phyloP scores from a whole-genome alignment of 306 rosid genomes.

The Prinsepia uniflora region DNA sequence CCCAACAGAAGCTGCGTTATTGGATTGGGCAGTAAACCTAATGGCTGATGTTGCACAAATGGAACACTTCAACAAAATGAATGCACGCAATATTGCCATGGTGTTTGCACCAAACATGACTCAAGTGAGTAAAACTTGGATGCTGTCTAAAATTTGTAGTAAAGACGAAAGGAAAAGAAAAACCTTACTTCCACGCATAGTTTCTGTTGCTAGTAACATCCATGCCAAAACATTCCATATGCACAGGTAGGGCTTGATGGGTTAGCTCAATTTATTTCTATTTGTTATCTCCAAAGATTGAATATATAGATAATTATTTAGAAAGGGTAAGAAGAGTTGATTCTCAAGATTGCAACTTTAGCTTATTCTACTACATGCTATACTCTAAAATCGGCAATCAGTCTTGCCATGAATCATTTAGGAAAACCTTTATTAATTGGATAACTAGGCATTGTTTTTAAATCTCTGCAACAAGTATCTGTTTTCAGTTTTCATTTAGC shows the following conservation, averaged over 20 bases:
- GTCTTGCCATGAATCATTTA: neutral
- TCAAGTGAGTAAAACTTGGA: slow-evolving; percentile 57
- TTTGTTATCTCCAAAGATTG: neutral
- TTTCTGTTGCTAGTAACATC: neutral
- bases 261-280: neutral
- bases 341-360: neutral
- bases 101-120: slow-evolving; percentile 99
- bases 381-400: neutral
- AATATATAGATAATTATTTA: neutral
- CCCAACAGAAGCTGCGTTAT: slow-evolving; percentile 77
- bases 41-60: slow-evolving; percentile 96
- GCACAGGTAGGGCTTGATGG: neutral
- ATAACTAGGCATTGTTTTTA: neutral
- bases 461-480: neutral
- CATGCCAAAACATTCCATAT: neutral
- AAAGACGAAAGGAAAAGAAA: neutral
- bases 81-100: slow-evolving; percentile 96
- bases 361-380: neutral
- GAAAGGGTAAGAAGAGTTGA: neutral
- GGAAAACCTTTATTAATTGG: neutral
- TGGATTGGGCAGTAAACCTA: slow-evolving; percentile 92
- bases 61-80: slow-evolving; percentile 93
- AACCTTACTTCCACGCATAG: neutral
- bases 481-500: neutral
- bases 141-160: neutral